These are phyloP conservation scores for Phytophthora uliginosa DNA, from an alignment of 352 stramenopile species.

Conservation along the genomic window DNA sequence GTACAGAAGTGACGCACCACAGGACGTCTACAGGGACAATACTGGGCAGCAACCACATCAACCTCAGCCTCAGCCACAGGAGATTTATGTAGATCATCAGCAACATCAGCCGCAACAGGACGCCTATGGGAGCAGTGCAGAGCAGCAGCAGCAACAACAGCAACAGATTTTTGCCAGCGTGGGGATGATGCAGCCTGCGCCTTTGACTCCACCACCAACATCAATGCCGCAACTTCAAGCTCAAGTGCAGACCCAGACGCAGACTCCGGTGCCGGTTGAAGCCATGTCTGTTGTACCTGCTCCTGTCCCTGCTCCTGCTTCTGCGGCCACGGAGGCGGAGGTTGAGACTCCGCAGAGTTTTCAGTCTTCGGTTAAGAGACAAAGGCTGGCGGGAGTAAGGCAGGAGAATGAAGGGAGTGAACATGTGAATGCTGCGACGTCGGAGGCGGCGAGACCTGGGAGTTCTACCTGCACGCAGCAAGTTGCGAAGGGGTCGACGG, in stretches of 20 bases:
- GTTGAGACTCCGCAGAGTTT: slow-evolving; percentile 19
- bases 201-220: slow-evolving; percentile 21
- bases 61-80: slow-evolving; percentile 12
- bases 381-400: slow-evolving; percentile 6
- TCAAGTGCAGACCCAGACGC: slow-evolving; percentile 1
- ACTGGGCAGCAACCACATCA: slow-evolving; percentile 5
- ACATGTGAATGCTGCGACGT: background rate
- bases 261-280: slow-evolving; percentile 1
- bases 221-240: slow-evolving; percentile 5
- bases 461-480: slow-evolving; percentile 5
- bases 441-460: slow-evolving; percentile 1
- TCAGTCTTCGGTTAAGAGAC: slow-evolving; percentile 19
- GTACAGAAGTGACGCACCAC: background rate
- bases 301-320: background rate
- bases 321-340: slow-evolving; percentile 10
- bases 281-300: background rate
- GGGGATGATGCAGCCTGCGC: slow-evolving; percentile 22
- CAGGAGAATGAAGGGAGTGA: slow-evolving; percentile 13
- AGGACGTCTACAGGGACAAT: slow-evolving; percentile 14
- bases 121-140: background rate
- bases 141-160: slow-evolving; percentile 25
- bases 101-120: slow-evolving; percentile 7
- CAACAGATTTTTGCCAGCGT: slow-evolving; percentile 26
- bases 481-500: slow-evolving; percentile 25
- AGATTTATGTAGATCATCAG: slow-evolving; percentile 11